Evolutionary conservation across 495 filamentous ascomycete genomes (phyloP), one percentile per base, ranked within the genome.

Genomic region (Copromyces sp.): DNA sequence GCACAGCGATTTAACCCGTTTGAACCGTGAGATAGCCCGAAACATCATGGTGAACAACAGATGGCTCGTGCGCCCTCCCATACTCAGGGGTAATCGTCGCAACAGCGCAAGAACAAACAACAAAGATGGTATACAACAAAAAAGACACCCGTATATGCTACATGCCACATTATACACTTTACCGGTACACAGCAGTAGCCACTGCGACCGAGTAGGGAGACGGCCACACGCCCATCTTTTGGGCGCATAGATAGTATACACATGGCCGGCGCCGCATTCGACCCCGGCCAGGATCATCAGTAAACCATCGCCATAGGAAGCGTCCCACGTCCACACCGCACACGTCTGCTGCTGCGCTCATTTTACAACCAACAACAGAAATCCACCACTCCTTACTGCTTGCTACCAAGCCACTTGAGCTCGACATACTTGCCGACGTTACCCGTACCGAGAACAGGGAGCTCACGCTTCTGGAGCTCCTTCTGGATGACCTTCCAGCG

Each of bases 401-500:
- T 35, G 37, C 78, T 78, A 69, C 32, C 44, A 69, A 76, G 44
- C 80, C 80, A 81, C 41, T 72, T 79, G 73, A 61, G 75, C 73
- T 81, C 80, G 53, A 78, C 70, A 11, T 78, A 39, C 74, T 76
- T 73, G 59, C 73, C 70, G 69, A 75, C 69, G 42, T 69, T 70
- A 59, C 72, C 77, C n/a, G 79, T 80, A 29, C 86, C 85, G 12
- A 74, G 76, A 11, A 84, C 79, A 42, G 85, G 86, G 38, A 94
- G 81, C 7, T 88, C 89, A 69, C 89, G 83, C 74, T 86, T 83
- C 77, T 87, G 82, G 53, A 97, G 85, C 82, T 91, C 91, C 78
- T 88, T 78, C 77, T 92, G 87, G 77, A 97, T 94, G 39, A 94
- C 76, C 88, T 97, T 95, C 89, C 90, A 93, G 75, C 95, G 87